Evolutionary conservation across 805 yeast species (phyloP).

Genomic region (Pichia exigua): DNA sequence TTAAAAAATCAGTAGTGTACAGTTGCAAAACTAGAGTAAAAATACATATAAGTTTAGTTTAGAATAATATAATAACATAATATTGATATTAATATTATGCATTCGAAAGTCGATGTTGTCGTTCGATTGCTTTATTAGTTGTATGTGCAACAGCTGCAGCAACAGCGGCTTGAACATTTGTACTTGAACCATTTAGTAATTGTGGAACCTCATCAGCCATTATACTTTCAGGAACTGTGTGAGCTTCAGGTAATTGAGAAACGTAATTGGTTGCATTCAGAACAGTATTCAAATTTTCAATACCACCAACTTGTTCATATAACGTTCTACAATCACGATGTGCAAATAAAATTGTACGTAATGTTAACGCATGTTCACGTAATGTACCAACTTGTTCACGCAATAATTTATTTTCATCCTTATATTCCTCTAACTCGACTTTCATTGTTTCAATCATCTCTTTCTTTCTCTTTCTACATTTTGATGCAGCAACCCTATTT

Average conservation of each 20-base stretch:
- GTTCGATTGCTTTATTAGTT: conserved; percentile 18
- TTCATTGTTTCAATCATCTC: conserved; percentile 80
- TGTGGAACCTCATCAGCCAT: conserved; percentile 7
- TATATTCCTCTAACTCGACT: conserved; percentile 62
- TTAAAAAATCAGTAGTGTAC: neutral
- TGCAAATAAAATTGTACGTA: conserved; percentile 39
- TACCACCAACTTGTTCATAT: conserved; percentile 38
- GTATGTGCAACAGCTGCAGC: conserved; percentile 24
- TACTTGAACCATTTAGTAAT: conserved; percentile 8
- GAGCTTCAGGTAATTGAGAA: conserved; percentile 15
- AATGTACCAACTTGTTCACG: conserved; percentile 50
- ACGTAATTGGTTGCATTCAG: conserved; percentile 27
- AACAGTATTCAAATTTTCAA: conserved; percentile 36
- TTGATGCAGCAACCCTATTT: conserved; percentile 93
- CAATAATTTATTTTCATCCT: conserved; percentile 61
- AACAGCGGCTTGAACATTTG: conserved; percentile 18
- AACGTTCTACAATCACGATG: conserved; percentile 44
- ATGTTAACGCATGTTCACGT: conserved; percentile 46
- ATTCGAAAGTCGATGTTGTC: conserved; percentile 11
- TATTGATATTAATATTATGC: neutral
- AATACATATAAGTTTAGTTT: neutral
- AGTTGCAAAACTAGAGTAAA: no score
- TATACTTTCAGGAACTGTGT: conserved; percentile 3
- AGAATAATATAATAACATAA: neutral
- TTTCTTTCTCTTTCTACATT: conserved; percentile 91